Percentiles rank a stretch among this genome's conserved stretches.
These are phyloP conservation scores for Talaromyces sp. DNA, from an alignment of 2,329 filamentous ascomycete genomes.

Conservation along the genomic window DNA sequence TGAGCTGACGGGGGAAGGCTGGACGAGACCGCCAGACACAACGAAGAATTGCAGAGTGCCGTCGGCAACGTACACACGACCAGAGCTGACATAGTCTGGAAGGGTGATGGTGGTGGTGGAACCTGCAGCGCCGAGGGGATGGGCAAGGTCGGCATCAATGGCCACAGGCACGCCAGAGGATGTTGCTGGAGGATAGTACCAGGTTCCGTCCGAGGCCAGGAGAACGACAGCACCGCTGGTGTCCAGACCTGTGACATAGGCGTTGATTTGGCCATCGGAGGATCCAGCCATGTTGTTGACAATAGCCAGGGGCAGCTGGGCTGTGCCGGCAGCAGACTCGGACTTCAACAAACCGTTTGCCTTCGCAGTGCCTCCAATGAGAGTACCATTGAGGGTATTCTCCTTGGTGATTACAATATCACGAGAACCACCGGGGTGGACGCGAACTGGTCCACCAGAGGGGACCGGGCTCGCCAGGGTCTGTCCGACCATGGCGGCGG, in stretches of 20 bases:
- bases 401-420: background rate
- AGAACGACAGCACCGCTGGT: constrained; percentile 38
- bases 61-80: constrained; percentile 43
- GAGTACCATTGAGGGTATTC: background rate
- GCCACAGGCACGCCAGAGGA: constrained; percentile 24
- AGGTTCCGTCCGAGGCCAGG: constrained; percentile 34
- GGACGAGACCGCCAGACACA: constrained; percentile 39
- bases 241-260: constrained; percentile 45
- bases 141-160: constrained; percentile 37
- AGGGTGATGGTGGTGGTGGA: constrained; percentile 35
- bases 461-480: background rate
- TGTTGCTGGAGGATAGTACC: constrained; percentile 37
- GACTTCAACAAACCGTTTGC: background rate
- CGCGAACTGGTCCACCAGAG: background rate
- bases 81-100: constrained; percentile 37
- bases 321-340: background rate
- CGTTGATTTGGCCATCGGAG: background rate
- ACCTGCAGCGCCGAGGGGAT: constrained; percentile 37
- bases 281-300: constrained; percentile 40
- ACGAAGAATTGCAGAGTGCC: constrained; percentile 42
- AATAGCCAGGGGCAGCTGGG: constrained; percentile 16
- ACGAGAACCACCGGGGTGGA: background rate
- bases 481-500: constrained; percentile 5
- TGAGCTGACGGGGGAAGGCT: constrained; percentile 44
- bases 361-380: background rate